Base-by-base conservation (phyloP, 345 rosid genomes). In the Pistacia atlantica region DNA sequence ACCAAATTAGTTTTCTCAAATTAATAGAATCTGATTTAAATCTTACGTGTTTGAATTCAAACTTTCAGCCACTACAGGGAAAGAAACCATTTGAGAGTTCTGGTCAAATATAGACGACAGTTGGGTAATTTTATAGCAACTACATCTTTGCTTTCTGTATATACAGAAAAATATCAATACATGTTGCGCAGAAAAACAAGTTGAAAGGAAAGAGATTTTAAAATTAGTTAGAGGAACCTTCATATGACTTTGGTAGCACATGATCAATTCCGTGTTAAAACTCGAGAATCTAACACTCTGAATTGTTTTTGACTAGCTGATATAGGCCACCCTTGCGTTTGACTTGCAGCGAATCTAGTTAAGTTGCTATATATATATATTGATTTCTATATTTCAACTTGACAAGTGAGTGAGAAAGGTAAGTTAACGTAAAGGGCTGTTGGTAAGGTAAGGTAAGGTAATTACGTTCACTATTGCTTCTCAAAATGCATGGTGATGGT, bases 221-320 rank as follows among this genome's bases (percentile, higher is more conserved):
- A 37, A 55, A 18, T 67, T 60, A 70, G 11, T 33, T n/a, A 0
- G 33, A 49, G 42, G 78, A 76, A 58, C 70, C 70, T 77, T 65
- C 54, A 1, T 20, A 42, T 31, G 9, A 13, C 16, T 42, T 16
- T 69, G 2, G 67, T 45, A 73, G 78, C 86, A 80, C 83, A 51
- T 35, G 56, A 28, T 42, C 9, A 42, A 42, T 63, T 58, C 52
- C 31, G 67, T 65, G 25, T 13, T 7, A 10, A 65, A 65, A 67
- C 2, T 7, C 8, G 13, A 25, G 12, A 4, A 3, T 25, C 25
- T 14, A 49, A 49, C 18, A 49, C 57, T 22, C 0, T 54, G n/a
- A 54, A 54, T 18, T 54, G 57, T 13, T 54, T 16, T 0, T 42
- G 6, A 16, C 18, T 54, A 4, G 57, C 57, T 42, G 5, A 52